phyloP scores from a whole-genome alignment of 768 basidiomycete species.

The Nidularia pulvinata region DNA sequence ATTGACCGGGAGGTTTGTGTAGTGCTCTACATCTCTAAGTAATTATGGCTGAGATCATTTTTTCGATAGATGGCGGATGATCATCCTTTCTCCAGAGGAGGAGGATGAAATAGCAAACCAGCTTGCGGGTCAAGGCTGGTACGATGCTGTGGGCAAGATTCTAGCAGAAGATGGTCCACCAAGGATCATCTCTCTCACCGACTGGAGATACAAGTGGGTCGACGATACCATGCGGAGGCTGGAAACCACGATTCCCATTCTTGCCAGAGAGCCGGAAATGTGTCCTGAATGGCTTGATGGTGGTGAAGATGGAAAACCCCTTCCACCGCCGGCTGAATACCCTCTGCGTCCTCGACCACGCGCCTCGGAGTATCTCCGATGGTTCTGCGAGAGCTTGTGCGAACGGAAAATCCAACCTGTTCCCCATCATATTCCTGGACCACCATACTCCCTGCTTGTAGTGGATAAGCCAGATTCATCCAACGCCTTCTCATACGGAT shows the following conservation, averaged over 20 bases:
- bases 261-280: constrained; percentile 58
- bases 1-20: constrained; percentile 77
- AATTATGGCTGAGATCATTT: neutral
- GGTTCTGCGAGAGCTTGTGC: constrained; percentile 47
- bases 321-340: constrained; percentile 81
- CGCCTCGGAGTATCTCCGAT: constrained; percentile 69
- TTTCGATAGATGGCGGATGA: constrained; percentile 74
- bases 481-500: constrained; percentile 97
- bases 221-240: constrained; percentile 74
- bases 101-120: constrained; percentile 87
- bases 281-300: constrained; percentile 56
- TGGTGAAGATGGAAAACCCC: constrained; percentile 47
- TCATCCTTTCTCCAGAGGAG: constrained; percentile 90
- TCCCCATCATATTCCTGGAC: constrained; percentile 68
- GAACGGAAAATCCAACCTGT: constrained; percentile 36
- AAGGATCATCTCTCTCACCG: constrained; percentile 64
- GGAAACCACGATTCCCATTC: constrained; percentile 69
- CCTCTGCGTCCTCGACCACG: constrained; percentile 87
- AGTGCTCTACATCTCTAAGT: no score
- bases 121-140: constrained; percentile 87
- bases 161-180: constrained; percentile 65
- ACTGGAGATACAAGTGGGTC: constrained; percentile 95
- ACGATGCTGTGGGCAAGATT: constrained; percentile 77
- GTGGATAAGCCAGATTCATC: constrained; percentile 81
- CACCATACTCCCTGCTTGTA: constrained; percentile 90